phyloP scores from a whole-genome alignment of 768 basidiomycete species.

The Wakefieldia striispora region DNA sequence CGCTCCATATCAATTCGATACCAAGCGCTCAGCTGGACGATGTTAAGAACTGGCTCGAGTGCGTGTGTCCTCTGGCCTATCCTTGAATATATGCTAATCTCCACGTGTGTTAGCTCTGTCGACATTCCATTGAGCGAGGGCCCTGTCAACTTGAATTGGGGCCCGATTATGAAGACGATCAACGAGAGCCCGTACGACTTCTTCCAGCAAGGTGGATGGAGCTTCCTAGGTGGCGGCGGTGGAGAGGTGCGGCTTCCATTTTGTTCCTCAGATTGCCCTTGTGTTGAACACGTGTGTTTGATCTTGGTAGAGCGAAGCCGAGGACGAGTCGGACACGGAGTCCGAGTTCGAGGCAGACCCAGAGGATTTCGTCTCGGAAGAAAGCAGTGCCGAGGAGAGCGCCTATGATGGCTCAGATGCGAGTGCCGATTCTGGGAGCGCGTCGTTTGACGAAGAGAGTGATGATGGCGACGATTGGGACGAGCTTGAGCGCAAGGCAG shows the following conservation, averaged over 20 bases:
- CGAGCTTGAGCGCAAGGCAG: conserved; percentile 88
- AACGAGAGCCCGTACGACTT: conserved; percentile 95
- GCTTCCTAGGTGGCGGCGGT: conserved; percentile 72
- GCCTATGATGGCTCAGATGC: conserved; percentile 53
- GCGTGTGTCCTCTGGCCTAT: conserved; percentile 30
- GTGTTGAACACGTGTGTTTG: conserved; percentile 34
- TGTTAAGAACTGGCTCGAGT: conserved; percentile 99
- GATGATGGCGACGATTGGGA: conserved; percentile 95
- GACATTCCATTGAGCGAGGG: conserved; percentile 96
- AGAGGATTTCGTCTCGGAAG: conserved; percentile 41
- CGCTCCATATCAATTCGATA: conserved; percentile 96
- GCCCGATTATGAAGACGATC: conserved; percentile 97
- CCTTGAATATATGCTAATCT: conserved; percentile 3
- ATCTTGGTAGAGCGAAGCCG: conserved; percentile 52
- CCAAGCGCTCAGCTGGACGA: conserved; percentile 89
- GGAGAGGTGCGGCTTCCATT: conserved; percentile 54
- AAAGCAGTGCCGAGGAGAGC: conserved; percentile 52
- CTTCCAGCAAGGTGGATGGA: conserved; percentile 98
- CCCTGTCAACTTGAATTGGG: conserved; percentile 97
- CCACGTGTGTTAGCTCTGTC: conserved; percentile 65
- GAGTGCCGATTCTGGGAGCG: conserved; percentile 59
- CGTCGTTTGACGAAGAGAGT: conserved; percentile 60
- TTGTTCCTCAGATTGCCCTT: background rate
- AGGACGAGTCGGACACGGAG: conserved; percentile 62
- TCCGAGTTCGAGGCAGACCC: conserved; percentile 63